phyloP scores from a whole-genome alignment of 2,329 filamentous ascomycete species.

The Talaromyces albobiverticillius region DNA sequence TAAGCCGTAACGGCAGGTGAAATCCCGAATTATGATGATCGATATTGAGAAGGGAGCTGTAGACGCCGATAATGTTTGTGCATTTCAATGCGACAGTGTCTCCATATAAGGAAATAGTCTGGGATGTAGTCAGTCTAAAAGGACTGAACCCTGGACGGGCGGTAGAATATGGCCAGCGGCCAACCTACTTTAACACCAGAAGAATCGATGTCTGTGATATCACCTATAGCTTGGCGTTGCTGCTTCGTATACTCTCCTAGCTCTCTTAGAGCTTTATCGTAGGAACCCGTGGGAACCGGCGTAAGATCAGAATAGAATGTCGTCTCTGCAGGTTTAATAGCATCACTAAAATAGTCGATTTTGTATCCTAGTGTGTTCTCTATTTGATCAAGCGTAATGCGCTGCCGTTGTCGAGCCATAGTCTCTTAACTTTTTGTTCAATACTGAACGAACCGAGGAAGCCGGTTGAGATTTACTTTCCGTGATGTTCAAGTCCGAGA shows the following conservation, averaged over 20 bases:
- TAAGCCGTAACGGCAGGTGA: neutral
- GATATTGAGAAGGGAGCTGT: neutral
- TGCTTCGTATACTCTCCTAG: neutral
- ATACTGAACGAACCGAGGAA: too few species aligned
- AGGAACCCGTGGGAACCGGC: neutral
- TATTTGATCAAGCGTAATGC: neutral
- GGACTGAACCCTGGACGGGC: too few species aligned
- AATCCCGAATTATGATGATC: neutral
- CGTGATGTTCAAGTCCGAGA: too few species aligned
- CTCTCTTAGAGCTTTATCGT: neutral
- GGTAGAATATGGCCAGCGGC: too few species aligned
- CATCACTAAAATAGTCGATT: neutral
- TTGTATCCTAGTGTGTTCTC: neutral
- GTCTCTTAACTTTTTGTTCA: too few species aligned
- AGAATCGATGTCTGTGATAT: too few species aligned
- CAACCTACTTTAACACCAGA: slow-evolving; percentile 1
- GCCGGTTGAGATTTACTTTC: too few species aligned
- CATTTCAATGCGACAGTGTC: neutral
- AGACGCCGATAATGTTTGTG: neutral
- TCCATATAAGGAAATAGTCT: neutral
- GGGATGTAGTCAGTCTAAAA: neutral
- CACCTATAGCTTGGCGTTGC: too few species aligned
- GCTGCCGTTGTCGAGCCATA: neutral
- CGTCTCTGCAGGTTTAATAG: too few species aligned
- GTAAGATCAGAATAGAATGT: slow-evolving; percentile 2